Base-by-base conservation (phyloP, 2,329 filamentous ascomycete genomes). In the Grosmannia huntii region DNA sequence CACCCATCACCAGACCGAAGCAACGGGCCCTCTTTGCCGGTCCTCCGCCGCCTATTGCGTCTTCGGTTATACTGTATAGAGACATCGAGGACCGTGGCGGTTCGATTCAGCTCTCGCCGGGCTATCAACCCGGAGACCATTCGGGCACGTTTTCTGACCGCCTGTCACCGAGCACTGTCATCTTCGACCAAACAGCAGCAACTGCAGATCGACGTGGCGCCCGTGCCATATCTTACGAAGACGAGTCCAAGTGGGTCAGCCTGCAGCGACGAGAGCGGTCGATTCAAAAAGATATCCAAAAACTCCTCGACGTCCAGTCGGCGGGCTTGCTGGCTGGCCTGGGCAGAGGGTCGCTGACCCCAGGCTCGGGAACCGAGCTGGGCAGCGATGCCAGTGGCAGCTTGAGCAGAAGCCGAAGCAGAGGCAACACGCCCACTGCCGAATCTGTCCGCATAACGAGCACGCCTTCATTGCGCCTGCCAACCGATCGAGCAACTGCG, bases 11-110 rank as follows among this genome's bases (percentile, higher is more conserved):
- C 14, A 70, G 68, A 57, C 61, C 60, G 25, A 70, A 66, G 54
- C 63, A 63, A 16, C 59, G 57, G 2, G 60, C 68, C 3, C 69
- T 79, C 51, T 80, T 80, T 59, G 65, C 69, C 2, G 76, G 76
- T 1, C 77, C 78, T 0, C 78, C 78, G 0, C 76, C 78, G 0
- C 78, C 78, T 4, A 80, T 81, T 58, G 71, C 75, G 1, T 62
- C 68, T 6, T 78, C 77, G 0, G 68, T 71, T 3, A 59, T 75
- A 23, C 57, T 75, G 2, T 69, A 70, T 58, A 62, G 66, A 23
- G 68, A 71, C 19, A 66, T 66, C 25, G 68, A 70, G 46, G 68
- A 67, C 7, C 58, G 59, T 14, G 41, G 48, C 19, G 54, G 60
- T 14, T 54, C 57, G 27, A 48, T 44, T 11, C 59, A 21, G 3